Evolutionary conservation across 805 yeast species (phyloP).

Genomic region (Lipomyces sp.): DNA sequence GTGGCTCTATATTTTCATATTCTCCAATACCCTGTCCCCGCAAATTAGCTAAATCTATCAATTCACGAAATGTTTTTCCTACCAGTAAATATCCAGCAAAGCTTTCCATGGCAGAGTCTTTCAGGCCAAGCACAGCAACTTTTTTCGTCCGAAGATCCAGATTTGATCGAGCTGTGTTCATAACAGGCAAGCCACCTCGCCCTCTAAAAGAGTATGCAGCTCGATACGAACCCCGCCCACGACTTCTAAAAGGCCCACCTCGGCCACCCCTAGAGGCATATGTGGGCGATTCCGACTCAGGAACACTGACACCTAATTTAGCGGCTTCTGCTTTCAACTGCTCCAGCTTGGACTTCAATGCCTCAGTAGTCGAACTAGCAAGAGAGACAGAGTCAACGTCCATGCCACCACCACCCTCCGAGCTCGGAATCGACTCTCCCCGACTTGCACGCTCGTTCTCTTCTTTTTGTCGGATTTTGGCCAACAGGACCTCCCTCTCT

Average conservation of each 20-base stretch:
- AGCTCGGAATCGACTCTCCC: neutral
- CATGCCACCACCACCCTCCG: slow-evolving; percentile 6
- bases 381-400: slow-evolving; percentile 14
- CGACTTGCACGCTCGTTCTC: slow-evolving; percentile 1
- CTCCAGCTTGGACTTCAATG: slow-evolving; percentile 44
- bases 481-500: slow-evolving; percentile 37
- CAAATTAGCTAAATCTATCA: neutral
- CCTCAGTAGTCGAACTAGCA: slow-evolving; percentile 37
- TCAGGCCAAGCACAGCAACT: slow-evolving; percentile 45
- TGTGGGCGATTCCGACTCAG: slow-evolving; percentile 17
- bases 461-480: slow-evolving; percentile 35
- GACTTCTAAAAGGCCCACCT: slow-evolving; percentile 36
- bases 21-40: slow-evolving; percentile 36
- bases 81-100: slow-evolving; percentile 43
- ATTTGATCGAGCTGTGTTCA: slow-evolving; percentile 40
- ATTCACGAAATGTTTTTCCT: slow-evolving; percentile 2
- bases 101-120: slow-evolving; percentile 44
- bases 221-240: slow-evolving; percentile 35
- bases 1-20: slow-evolving; percentile 38
- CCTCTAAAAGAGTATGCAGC: slow-evolving; percentile 37
- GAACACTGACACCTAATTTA: slow-evolving; percentile 40
- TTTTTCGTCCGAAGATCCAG: slow-evolving; percentile 50
- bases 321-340: slow-evolving; percentile 47
- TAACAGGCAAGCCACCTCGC: slow-evolving; percentile 39
- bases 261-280: slow-evolving; percentile 25